phyloP scores from a whole-genome alignment of 805 yeast genomes.

The Scheffersomyces spartinae region DNA sequence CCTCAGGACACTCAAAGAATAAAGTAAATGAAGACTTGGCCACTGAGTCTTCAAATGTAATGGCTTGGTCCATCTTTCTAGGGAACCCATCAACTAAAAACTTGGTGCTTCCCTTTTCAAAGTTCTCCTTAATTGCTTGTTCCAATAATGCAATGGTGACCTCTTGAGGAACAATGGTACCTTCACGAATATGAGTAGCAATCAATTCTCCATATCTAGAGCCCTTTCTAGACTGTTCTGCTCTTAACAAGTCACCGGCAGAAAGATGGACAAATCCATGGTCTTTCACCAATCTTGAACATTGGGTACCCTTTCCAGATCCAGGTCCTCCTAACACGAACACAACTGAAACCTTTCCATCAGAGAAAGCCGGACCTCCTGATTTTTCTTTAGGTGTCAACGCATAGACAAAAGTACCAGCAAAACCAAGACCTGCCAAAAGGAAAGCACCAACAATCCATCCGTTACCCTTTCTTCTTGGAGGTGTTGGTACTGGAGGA shows the following conservation, averaged over 20 bases:
- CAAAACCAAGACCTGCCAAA: too few relatives aligned
- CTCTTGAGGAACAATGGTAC: slow-evolving; percentile 86
- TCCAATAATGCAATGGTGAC: slow-evolving; percentile 76
- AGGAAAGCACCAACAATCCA: too few relatives aligned
- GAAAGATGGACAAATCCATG: slow-evolving; percentile 78
- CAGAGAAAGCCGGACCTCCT: slow-evolving; percentile 48
- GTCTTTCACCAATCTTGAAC: slow-evolving; percentile 72
- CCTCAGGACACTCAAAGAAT: slow-evolving; percentile 74
- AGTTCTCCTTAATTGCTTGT: slow-evolving; percentile 58
- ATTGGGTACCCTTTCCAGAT: slow-evolving; percentile 96
- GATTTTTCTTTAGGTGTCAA: too few relatives aligned
- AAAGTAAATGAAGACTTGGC: slow-evolving; percentile 62
- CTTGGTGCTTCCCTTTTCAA: slow-evolving; percentile 38
- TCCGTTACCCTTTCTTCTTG: too few relatives aligned
- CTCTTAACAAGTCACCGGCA: slow-evolving; percentile 94
- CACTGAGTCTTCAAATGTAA: slow-evolving; percentile 73
- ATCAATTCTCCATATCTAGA: slow-evolving; percentile 81
- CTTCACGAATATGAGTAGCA: slow-evolving; percentile 74
- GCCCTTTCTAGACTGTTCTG: slow-evolving; percentile 76
- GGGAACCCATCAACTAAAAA: slow-evolving; percentile 96
- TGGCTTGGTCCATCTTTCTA: slow-evolving; percentile 95
- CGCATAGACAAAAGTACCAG: too few relatives aligned
- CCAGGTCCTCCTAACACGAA: slow-evolving; percentile 98
- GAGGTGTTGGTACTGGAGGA: slow-evolving; percentile 6
- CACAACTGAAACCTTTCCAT: slow-evolving; percentile 63